Evolutionary conservation across 257 asterid genomes (phyloP), one percentile per base, ranked within the genome.

Genomic region (Thymus quinquecostatus): DNA sequence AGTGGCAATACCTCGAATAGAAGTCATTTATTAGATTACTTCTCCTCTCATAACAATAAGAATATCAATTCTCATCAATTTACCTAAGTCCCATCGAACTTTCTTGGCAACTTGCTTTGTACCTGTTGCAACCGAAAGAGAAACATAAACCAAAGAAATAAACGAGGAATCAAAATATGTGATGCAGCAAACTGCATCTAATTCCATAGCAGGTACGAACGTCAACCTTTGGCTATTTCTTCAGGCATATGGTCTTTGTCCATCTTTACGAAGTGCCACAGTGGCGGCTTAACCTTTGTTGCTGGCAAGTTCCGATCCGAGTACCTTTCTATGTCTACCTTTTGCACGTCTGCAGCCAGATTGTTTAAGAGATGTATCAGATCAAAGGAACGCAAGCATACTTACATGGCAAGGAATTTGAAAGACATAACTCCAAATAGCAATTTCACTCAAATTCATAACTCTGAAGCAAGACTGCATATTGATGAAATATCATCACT

Each of bases 191-290:
- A 8, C 11, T 1, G 48, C 64, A 13, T 41, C 60, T 66, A 57
- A 21, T 10, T 27, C 12, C 36, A 51, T 12, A 62, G 47, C 48
- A 53, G 30, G 36, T 57, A 62, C 40, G 61, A 62, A 56, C 33
- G 77, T 65, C 57, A 47, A 82, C 92, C 91, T 84, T 66, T 72
- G 38, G 84, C 88, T 68, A 89, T 81, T 76, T 92, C 97, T 38
- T 84, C 92, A 2, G 96, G 96, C 65, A 86, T 68, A 78, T 87
- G 79, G 59, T 75, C 82, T 0, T 80, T 47, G 49, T 66, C 85
- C 82, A 86, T 79, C 53, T 43, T 79, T n/a, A 92, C 83, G 49
- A 76, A 82, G 75, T 89, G 49, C 75, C 82, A 72, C 43, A 91
- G 84, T 21, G 76, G 87, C 4, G 73, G 71, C 80, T 79, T 85